These are phyloP conservation scores for Sporothrix curviconia DNA, from an alignment of 2,329 filamentous ascomycete genomes.

Conservation along the genomic window DNA sequence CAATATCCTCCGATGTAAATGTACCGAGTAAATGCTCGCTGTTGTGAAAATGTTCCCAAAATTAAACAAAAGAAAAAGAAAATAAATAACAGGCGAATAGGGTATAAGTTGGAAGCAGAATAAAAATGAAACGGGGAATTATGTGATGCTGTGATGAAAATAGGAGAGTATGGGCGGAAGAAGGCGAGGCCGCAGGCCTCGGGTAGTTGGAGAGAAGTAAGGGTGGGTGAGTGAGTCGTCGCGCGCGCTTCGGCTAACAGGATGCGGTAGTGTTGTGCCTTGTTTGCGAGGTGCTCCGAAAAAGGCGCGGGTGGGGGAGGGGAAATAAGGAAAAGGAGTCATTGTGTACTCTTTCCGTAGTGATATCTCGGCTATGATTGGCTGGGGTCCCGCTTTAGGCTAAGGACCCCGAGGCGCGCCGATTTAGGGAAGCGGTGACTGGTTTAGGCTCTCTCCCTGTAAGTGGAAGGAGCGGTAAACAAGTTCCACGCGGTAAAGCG, in stretches of 20 bases:
- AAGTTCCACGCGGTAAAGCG: too few relatives aligned
- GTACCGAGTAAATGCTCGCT: neutral
- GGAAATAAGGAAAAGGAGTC: neutral
- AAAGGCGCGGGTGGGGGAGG: neutral
- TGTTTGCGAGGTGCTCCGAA: neutral
- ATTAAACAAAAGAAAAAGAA: neutral
- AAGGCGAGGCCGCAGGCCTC: slow-evolving; percentile 2
- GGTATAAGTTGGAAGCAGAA: neutral
- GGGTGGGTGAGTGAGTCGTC: neutral
- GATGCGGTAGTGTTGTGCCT: neutral
- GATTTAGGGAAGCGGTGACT: neutral
- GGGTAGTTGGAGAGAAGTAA: neutral
- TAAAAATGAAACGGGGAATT: neutral
- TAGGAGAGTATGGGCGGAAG: neutral
- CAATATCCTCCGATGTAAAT: neutral
- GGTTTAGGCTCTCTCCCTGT: neutral
- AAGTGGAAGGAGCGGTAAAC: neutral
- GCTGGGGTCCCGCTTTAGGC: neutral
- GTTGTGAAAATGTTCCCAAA: slow-evolving; percentile 2
- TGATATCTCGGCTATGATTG: neutral
- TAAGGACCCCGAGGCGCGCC: neutral
- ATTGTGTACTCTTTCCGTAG: neutral
- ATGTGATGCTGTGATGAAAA: neutral
- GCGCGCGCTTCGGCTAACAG: slow-evolving; percentile 3
- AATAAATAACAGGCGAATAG: neutral